These are phyloP conservation scores for Echeveria elegans DNA, from an alignment of 164 flowering plant species.

Conservation along the genomic window DNA sequence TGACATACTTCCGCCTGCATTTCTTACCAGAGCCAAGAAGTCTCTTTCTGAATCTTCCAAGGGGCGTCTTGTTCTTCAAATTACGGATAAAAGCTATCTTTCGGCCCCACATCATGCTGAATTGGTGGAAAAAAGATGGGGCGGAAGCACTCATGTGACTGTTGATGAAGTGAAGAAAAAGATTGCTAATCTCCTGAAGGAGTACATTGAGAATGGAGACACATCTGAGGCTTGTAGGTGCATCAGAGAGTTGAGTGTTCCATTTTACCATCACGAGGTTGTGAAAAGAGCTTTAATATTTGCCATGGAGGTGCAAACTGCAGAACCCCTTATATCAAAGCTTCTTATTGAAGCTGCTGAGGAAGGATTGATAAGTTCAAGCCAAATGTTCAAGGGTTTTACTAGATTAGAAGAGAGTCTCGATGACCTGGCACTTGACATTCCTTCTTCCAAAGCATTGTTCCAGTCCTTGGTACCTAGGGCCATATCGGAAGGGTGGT, in stretches of 20 bases:
- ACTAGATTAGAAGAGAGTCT: slow-evolving; percentile 76
- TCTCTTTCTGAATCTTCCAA: slow-evolving; percentile 61
- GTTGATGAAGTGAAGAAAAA: slow-evolving; percentile 91
- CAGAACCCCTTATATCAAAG: slow-evolving; percentile 30
- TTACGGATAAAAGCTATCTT: slow-evolving; percentile 92
- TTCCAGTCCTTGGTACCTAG: slow-evolving; percentile 52
- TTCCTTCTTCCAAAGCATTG: slow-evolving; percentile 68
- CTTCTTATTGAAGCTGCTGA: slow-evolving; percentile 84
- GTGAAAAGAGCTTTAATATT: slow-evolving; percentile 74
- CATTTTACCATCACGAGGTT: slow-evolving; percentile 93
- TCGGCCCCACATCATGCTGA: slow-evolving; percentile 99
- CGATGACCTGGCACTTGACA: slow-evolving; percentile 92
- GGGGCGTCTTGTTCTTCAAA: slow-evolving; percentile 63
- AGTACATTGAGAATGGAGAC: slow-evolving; percentile 81
- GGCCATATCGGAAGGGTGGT: slow-evolving; percentile 85
- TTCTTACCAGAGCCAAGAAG: slow-evolving; percentile 65
- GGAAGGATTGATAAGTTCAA: slow-evolving; percentile 86
- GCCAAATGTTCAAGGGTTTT: slow-evolving; percentile 95
- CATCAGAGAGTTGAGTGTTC: slow-evolving; percentile 70
- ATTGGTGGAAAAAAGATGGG: slow-evolving; percentile 87
- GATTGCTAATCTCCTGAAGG: slow-evolving; percentile 67
- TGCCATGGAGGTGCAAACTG: slow-evolving; percentile 54
- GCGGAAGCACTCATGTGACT: slow-evolving; percentile 85
- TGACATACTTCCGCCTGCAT: slow-evolving; percentile 94
- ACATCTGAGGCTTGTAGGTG: slow-evolving; percentile 86